Evolutionary conservation across 495 filamentous ascomycete genomes (phyloP), one percentile per base, ranked within the genome.

Genomic region (Aspergillus cristatus): DNA sequence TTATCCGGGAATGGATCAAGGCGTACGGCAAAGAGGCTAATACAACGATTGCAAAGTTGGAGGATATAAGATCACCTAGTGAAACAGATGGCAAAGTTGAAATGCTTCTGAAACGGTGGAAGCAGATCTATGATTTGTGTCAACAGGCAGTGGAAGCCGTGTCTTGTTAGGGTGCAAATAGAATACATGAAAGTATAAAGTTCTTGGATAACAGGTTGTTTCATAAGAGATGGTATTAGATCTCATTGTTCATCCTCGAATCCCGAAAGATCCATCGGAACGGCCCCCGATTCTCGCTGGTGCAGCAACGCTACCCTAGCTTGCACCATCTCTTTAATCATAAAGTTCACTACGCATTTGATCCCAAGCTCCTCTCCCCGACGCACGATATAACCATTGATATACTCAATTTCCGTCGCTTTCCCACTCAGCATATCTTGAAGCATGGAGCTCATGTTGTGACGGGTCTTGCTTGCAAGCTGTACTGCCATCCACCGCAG

Each of bases 361-460:
- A 88, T 53, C 10, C 81, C 79, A 28, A 83, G 44, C 57, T 86
- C 78, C 50, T 79, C 69, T 17, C 78, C 87, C 17, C 75, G 72
- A 37, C 62, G 63, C 29, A 91, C 74, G 20, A 94, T 70, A 59
- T 81, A 95, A 12, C 87, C 89, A 60, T 91, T 94, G 46, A 94
- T 74, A 48, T 82, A 89, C 14, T 81, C 75, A 38, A 94, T 76
- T 56, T 94, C 88, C 2, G 86, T 93, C 35, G 57, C 46, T 50
- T 69, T 73, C 3, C 78, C 68, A 2, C 57, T 57, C 22, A 62
- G 54, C 14, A 90, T 68, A 57, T 94, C 88, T 51, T 87, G 82
- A 15, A 85, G 54, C 87, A 94, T 94, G 2, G 76, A 80, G 50
- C 81, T 87, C 26, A 68, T 71, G 51, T 94, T 90, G 25, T 69